Evolutionary conservation across 805 yeast genomes (phyloP), one percentile per base, ranked within the genome.

Genomic region (Wickerhamomyces canadensis): DNA sequence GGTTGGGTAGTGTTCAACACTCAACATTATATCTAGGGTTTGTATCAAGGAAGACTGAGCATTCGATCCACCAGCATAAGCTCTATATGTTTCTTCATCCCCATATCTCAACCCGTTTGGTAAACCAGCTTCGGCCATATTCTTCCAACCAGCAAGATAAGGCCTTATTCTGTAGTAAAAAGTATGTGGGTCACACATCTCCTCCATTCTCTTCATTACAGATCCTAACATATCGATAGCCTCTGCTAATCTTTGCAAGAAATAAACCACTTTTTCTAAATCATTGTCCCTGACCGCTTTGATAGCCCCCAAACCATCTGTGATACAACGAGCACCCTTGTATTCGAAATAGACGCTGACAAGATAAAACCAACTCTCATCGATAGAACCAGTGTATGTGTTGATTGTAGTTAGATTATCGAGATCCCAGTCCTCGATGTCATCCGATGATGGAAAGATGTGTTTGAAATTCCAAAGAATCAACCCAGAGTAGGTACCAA

Each of bases 1-100:
- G 2, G 91, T 79, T 5, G 95, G 80, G 44, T 70, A 72, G 58
- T 89, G 98, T 41, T 78, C 79, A 13, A 89, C 83, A 33, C 77
- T 77, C 28, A 89, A 67, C 14, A 87, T 58, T 19, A 85, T 73
- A 55, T 89, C 98, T 43, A 89, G 66, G 19, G 87, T 80, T 61
- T 89, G 97, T 44, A 91, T 84, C 51, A 89, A 67, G 3, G 96
- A 85, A 33, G 89, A 79, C 61, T 89, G 98, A 0, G 96, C 97
- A 57, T 89, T 89, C 4, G 95, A 84, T 1, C 98, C 98, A 19
- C 98, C 98, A 14, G 95, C 70, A 57, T 73, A 81, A 24, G 61
- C 55, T 48, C 81, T 65, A 34, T 77, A 81, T 21, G 48, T 58
- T 2, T 58, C 53, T 52, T 80, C 87, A 37, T 72, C 67, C 19